A percentile compares a stretch with the other conserved stretches of the same genome.
Conservation (phyloP, 768 basidiomycete species). For the Phaeotremella fagi region DNA sequence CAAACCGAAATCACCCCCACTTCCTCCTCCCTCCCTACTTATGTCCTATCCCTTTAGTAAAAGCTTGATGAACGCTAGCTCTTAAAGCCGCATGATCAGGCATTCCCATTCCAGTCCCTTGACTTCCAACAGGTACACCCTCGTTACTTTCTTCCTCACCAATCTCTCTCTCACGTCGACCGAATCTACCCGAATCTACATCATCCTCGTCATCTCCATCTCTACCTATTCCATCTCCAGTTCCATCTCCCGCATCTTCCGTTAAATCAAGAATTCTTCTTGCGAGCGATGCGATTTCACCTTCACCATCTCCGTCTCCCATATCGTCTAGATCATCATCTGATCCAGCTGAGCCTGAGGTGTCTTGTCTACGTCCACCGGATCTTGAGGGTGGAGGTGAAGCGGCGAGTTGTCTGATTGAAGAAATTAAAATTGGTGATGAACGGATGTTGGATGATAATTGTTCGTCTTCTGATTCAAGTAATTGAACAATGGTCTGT, state of each 20-base stretch:
- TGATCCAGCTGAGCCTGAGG: conserved; percentile 58
- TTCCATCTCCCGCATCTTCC: conserved; percentile 51
- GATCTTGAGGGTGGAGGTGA: conserved; percentile 35
- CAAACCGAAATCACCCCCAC: not conserved
- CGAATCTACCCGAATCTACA: not conserved
- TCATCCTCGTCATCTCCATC: conserved; percentile 7
- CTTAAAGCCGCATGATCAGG: conserved; percentile 27
- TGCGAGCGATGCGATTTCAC: conserved; percentile 82
- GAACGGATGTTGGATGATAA: conserved; percentile 83
- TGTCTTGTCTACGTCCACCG: conserved; percentile 11
- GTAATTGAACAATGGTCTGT: conserved; percentile 82
- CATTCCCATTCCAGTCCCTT: conserved; percentile 6
- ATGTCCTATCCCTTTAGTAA: conserved; percentile 4
- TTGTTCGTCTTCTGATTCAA: conserved; percentile 93
- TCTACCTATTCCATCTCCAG: conserved; percentile 2
- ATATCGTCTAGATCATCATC: conserved; percentile 57
- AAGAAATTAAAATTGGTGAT: conserved; percentile 73
- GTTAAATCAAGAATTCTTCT: conserved; percentile 81
- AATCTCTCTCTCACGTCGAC: not conserved
- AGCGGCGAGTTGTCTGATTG: conserved; percentile 75
- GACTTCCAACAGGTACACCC: conserved; percentile 6
- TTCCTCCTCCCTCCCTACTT: not conserved
- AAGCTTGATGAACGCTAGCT: conserved; percentile 32
- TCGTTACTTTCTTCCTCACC: not conserved
- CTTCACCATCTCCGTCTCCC: conserved; percentile 55